phyloP scores from a whole-genome alignment of 257 asterid genomes.

The Forsythia viridissima region DNA sequence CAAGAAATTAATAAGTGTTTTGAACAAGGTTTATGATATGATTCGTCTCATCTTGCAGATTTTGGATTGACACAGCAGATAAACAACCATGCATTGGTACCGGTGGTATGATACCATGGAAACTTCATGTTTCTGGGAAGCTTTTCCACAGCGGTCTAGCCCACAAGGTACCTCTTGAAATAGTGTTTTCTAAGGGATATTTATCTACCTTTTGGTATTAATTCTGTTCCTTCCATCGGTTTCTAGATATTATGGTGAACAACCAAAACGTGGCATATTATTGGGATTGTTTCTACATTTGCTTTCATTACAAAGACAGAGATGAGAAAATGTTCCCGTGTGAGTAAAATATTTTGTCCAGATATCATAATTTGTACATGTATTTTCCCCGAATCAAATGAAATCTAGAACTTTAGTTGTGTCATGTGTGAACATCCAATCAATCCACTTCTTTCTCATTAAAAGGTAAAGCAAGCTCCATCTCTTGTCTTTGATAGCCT shows the following conservation, averaged over 20 bases:
- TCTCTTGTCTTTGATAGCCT: not conserved
- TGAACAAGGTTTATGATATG: not conserved
- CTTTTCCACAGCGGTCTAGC: conserved; percentile 96
- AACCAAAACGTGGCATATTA: not conserved
- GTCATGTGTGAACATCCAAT: not conserved
- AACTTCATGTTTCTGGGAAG: conserved; percentile 78
- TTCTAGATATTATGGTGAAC: not conserved
- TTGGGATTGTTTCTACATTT: not conserved
- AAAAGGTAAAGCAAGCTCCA: not conserved
- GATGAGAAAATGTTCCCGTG: not conserved
- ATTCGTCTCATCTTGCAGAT: conserved; percentile 46
- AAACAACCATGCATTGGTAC: conserved; percentile 99
- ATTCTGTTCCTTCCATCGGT: not conserved
- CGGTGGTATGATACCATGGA: conserved; percentile 97
- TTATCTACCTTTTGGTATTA: not conserved
- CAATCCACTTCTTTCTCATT: not conserved
- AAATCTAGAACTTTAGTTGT: not conserved
- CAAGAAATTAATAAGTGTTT: not conserved
- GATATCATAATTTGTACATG: not conserved
- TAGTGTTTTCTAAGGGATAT: conserved; percentile 1
- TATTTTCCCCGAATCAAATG: not conserved
- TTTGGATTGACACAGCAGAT: conserved; percentile 99
- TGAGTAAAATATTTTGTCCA: not conserved
- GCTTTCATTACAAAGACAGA: not conserved
- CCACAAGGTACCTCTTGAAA: conserved; percentile 65